Base-by-base conservation (phyloP, 768 basidiomycete genomes). In the Kwoniella sp. region DNA sequence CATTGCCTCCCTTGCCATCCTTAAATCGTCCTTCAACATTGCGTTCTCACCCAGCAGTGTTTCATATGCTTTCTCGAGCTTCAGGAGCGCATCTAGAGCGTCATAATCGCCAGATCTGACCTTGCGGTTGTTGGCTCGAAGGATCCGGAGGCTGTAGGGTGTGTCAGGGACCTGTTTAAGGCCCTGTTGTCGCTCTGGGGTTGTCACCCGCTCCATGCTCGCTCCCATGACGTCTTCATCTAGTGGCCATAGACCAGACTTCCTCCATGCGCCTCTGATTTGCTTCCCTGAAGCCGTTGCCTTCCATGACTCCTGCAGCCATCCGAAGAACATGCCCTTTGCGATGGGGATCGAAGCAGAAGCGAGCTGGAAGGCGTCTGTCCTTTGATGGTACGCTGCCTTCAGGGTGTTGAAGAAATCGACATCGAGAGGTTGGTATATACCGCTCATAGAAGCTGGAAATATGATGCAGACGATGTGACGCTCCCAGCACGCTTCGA, bases 401-500 rank as follows among this genome's bases (percentile, higher is more conserved):
- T 67, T 67, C 23, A 67, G 25, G 13, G 17, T 22, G 30, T 47
- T 53, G 61, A 67, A 67, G 58, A 67, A 58, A 31, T 63, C 55
- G 26, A 67, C 66, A 48, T 63, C 61, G 5, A 67, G 55, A 13
- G 66, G 66, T 48, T 67, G 66, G 34, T 53, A 58, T 48, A 29
- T 26, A 22, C 30, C 55, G 29, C 29, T 61, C 48, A 63, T 25
- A 30, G 45, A 23, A 15, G 61, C 60, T 45, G 66, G 66, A 17
- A 67, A 28, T 22, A 67, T 48, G 50, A 67, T 41, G 45, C 45
- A 50, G 34, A 58, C 61, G 22, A 67, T 67, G 56, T 63, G 58
- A 4, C 61, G 25, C 5, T 51, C 66, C 66, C 66, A 67, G 30
- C 66, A 67, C 5, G 54, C 66, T 23, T 62, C 66, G n/a, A 67